Percentiles rank a stretch among this genome's conserved stretches.
phyloP scores from a whole-genome alignment of 2,329 filamentous ascomycete species.

The Sporothrix inflata region DNA sequence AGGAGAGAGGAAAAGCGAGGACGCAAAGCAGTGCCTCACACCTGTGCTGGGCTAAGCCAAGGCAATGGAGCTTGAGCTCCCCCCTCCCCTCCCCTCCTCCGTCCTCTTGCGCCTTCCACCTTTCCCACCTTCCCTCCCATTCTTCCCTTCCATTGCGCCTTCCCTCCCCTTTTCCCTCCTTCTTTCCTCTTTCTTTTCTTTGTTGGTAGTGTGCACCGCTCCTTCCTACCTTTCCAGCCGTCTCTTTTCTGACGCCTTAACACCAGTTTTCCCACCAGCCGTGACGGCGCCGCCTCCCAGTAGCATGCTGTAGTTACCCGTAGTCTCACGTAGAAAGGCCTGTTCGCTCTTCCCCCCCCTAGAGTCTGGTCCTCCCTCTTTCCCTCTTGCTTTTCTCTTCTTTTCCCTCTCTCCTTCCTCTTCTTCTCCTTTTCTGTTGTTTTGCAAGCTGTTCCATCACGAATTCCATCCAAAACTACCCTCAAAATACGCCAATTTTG shows the following conservation, averaged over 20 bases:
- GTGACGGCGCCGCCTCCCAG: constrained; percentile 25
- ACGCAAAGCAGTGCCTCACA: not conserved
- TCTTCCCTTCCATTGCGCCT: constrained; percentile 22
- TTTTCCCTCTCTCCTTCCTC: constrained; percentile 32
- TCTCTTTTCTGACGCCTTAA: constrained; percentile 21
- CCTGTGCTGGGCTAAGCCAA: not conserved
- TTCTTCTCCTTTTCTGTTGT: constrained; percentile 28
- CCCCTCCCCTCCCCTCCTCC: not conserved
- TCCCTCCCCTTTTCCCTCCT: constrained; percentile 26
- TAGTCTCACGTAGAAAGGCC: constrained; percentile 30
- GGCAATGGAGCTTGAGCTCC: constrained; percentile 18
- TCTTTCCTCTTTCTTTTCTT: constrained; percentile 23
- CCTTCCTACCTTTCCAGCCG: constrained; percentile 18
- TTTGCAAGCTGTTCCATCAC: constrained; percentile 9
- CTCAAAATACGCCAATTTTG: constrained; percentile 20
- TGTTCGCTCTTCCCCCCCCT: constrained; percentile 18
- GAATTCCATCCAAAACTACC: constrained; percentile 26
- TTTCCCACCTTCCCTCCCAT: constrained; percentile 11
- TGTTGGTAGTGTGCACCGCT: constrained; percentile 11
- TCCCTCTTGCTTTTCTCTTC: constrained; percentile 35
- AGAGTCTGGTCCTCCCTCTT: constrained; percentile 30
- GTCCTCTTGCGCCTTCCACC: constrained; percentile 16
- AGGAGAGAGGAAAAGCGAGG: not conserved
- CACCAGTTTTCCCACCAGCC: constrained; percentile 16
- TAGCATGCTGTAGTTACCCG: constrained; percentile 23